phyloP scores from a whole-genome alignment of 139 green algal genomes.

The Chlorella vulgaris region DNA sequence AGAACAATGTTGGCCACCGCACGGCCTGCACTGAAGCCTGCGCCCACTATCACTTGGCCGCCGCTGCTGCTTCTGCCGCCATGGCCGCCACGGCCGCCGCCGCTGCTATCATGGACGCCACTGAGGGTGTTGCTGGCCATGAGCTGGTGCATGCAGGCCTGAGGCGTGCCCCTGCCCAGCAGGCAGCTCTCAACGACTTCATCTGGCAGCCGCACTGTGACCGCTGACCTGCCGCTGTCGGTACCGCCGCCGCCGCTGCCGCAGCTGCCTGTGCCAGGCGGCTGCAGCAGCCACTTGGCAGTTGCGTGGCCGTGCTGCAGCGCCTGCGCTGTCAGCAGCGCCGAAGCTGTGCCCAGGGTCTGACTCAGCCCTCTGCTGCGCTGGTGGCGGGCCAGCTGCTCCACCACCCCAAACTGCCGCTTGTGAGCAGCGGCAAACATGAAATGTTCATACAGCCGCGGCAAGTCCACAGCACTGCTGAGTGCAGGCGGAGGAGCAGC shows the following conservation, averaged over 20 bases:
- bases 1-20: slow-evolving; percentile 6
- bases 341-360: slow-evolving; percentile 5
- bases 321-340: slow-evolving; percentile 16
- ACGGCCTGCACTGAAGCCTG: too few relatives aligned
- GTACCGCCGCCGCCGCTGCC: too few relatives aligned
- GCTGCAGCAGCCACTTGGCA: slow-evolving; percentile 34
- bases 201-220: not conserved
- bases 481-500: too few relatives aligned
- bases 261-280: too few relatives aligned
- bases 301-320: not conserved
- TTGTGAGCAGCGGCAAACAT: slow-evolving; percentile 9
- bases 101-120: not conserved
- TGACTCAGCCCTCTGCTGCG: not conserved
- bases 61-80: too few relatives aligned
- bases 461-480: too few relatives aligned
- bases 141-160: not conserved
- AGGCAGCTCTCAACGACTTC: slow-evolving; percentile 15
- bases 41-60: too few relatives aligned
- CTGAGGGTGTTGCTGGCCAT: not conserved
- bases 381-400: slow-evolving; percentile 17
- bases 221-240: not conserved
- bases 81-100: not conserved
- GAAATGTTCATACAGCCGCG: slow-evolving; percentile 24
- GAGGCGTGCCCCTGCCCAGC: not conserved
- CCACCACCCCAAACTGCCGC: slow-evolving; percentile 9